Evolutionary conservation across 2,329 filamentous ascomycete genomes (phyloP), one percentile per base, ranked within the genome.

Genomic region (Stemphylium vesicarium): DNA sequence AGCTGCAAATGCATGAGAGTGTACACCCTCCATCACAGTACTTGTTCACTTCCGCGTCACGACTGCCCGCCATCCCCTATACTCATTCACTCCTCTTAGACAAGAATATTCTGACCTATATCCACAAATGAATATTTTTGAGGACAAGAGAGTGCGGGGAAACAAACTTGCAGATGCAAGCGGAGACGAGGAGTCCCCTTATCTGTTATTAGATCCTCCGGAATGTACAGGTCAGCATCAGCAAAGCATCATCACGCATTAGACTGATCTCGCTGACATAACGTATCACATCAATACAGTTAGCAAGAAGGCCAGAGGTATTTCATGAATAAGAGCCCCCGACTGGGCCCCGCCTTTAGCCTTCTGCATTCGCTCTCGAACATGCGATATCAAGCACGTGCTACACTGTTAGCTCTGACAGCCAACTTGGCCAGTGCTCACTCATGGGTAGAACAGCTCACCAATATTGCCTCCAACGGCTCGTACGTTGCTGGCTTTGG

Each of bases 401-500:
- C 35, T 37, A 37, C 35, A n/a, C 35, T 37, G 5, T 37, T 37
- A 4, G 35, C 15, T 4, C 35, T 37, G 15, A 37, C 15, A 37
- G 35, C 15, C 35, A 37, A 37, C 35, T 37, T 3, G 38, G 38
- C 38, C 4, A 10, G n/a, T 13, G 38, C 38, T 11, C 43, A 46
- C 22, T 46, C 32, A 46, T 46, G 32, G 43, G 43, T 46, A 5
- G 32, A 46, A 37, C 43, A 46, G 16, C 43, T 46, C 18, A 12
- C 16, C n/a, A 46, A 46, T 32, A 46, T 46, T 29, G 43, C 43
- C 18, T 11, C 43, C 12, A 46, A 46, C 13, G 32, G 43, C 18
- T 46, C 32, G 18, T 46, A 26, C 18, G 22, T 46, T 18, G 43
- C 43, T 26, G 18, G 43, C 18, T 46, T 26, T 31, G 33, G 33